These are phyloP conservation scores for Curvularia spicifera DNA, from an alignment of 2,329 filamentous ascomycete species.

Conservation along the genomic window DNA sequence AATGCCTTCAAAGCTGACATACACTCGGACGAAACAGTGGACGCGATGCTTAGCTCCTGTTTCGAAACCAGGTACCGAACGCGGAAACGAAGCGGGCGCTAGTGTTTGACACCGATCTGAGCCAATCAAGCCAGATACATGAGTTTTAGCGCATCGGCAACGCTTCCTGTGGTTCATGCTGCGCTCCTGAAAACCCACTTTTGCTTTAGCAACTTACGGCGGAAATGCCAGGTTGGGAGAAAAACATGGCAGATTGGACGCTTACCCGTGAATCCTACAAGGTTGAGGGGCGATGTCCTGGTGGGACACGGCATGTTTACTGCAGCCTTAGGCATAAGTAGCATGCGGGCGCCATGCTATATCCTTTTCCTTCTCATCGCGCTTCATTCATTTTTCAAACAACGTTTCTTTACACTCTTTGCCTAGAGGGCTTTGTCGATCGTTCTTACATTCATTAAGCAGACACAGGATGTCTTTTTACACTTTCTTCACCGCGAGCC, in stretches of 20 bases:
- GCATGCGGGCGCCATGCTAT: not conserved
- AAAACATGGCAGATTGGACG: constrained; percentile 12
- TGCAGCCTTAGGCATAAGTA: constrained; percentile 10
- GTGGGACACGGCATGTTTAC: constrained; percentile 6
- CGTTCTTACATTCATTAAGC: constrained; percentile 23
- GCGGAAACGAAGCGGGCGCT: constrained; percentile 17
- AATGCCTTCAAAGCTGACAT: not conserved
- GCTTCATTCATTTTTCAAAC: constrained; percentile 12
- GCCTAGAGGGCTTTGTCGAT: constrained; percentile 5
- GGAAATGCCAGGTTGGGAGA: constrained; percentile 12
- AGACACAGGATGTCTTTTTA: constrained; percentile 44
- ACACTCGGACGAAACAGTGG: constrained; percentile 2
- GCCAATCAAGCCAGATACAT: constrained; percentile 8
- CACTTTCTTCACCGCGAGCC: constrained; percentile 31
- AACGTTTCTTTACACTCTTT: constrained; percentile 7
- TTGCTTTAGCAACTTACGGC: constrained; percentile 10
- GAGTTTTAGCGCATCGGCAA: constrained; percentile 8
- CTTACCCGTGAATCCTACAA: constrained; percentile 5
- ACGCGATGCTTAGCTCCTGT: constrained; percentile 8
- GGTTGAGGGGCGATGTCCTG: not conserved
- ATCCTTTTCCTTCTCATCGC: constrained; percentile 4
- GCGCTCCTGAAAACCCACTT: constrained; percentile 7
- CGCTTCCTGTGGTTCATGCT: constrained; percentile 16
- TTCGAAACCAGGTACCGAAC: constrained; percentile 24
- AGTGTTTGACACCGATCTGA: constrained; percentile 14